Base-by-base conservation (phyloP, 495 filamentous ascomycete species). In the Pyrenula massariospora region DNA sequence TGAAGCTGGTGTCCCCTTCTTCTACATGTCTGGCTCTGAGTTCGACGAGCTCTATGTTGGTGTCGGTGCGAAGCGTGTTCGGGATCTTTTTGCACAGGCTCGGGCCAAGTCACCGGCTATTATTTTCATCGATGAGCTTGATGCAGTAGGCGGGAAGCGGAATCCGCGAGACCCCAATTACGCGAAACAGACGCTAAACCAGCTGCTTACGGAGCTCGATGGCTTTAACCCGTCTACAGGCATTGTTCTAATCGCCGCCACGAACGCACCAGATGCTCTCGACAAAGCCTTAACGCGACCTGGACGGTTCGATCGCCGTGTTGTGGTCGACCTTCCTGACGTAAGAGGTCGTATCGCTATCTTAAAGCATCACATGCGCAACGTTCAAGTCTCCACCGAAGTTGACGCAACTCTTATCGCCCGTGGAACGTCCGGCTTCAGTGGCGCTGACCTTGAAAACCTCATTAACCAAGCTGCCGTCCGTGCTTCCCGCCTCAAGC, bases 31-130 rank as follows among this genome's bases (percentile, higher is more conserved):
- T 61, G 93, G 93, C 24, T 91, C 87, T 56, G 94, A 98, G 68
- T 98, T 98, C 65, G 93, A 98, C 64, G 93, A 98, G 68, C 87
- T 98, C 48, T 98, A 96, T 63, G 94, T 98, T 22, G 93, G 93
- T 62, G 94, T 98, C 54, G 93, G 93, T 62, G 93, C 93, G 52
- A 97, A 97, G 75, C 89, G 93, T 65, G 93, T 98, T 49, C 89
- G 93, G 50, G 93, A 98, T 56, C 81, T 98, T n/a, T 98, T 98
- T 73, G 75, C 73, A 52, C 82, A 86, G 51, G 93, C 93, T 52
- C 90, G 92, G 62, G 72, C 77, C 23, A 98, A 97, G 69, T 81
- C 92, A 1, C 93, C 93, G 19, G 87, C 93, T 19, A 98, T 98
- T 70, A 87, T 98, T 55, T 98, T 98, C 73, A 98, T 98, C 60